Conservation (phyloP, 192 early-diverging fungal species). For the Borealophlyctis nickersoniae region DNA sequence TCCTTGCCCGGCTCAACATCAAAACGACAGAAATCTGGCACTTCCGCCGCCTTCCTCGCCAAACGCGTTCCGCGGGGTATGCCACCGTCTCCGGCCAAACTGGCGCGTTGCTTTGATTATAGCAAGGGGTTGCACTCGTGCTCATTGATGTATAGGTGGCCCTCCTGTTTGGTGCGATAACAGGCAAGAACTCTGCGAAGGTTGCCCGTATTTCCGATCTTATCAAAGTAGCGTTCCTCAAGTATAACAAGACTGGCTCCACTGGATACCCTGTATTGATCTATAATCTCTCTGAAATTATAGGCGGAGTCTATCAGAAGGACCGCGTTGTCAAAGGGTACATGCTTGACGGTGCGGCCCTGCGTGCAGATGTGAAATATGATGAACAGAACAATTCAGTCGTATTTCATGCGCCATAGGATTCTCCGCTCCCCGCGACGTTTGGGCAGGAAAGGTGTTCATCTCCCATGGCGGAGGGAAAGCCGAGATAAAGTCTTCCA, state of each 20-base stretch:
- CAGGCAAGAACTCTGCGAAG: conserved; percentile 15
- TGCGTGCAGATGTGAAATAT: background rate
- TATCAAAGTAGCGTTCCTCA: conserved; percentile 1
- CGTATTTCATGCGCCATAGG: background rate
- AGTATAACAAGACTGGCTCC: background rate
- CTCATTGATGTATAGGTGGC: background rate
- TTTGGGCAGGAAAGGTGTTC: conserved; percentile 10
- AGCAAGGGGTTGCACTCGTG: background rate
- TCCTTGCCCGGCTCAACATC: too few species aligned
- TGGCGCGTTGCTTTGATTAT: too few species aligned
- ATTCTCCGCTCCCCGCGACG: conserved; percentile 4
- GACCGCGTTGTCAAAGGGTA: conserved; percentile 6
- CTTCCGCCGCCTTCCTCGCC: too few species aligned
- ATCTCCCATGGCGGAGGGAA: conserved; percentile 5
- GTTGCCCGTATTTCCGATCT: conserved; percentile 4
- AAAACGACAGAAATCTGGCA: too few species aligned
- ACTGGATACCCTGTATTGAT: background rate
- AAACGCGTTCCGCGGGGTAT: too few species aligned
- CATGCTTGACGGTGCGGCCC: background rate
- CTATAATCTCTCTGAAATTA: background rate
- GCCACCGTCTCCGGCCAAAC: too few species aligned
- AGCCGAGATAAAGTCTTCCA: background rate
- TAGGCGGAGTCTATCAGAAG: conserved; percentile 2
- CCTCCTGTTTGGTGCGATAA: conserved; percentile 8
- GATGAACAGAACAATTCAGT: background rate